phyloP scores from a whole-genome alignment of 768 basidiomycete species.

The Leccinum incarnatum region DNA sequence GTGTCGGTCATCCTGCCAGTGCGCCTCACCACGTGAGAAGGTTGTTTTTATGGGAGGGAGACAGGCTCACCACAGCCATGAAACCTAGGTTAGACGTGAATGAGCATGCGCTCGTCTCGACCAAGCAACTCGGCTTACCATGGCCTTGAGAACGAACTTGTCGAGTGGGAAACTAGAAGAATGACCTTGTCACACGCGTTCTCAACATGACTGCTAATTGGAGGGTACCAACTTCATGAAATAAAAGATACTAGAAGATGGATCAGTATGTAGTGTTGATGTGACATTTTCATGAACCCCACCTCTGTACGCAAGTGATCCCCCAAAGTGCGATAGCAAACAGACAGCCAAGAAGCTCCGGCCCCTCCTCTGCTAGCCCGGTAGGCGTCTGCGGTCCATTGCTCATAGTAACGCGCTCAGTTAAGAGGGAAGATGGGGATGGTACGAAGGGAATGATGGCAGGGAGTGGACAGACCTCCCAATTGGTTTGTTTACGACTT shows the following conservation, averaged over 20 bases:
- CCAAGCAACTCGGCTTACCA: constrained; percentile 5
- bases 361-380: constrained; percentile 7
- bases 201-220: neutral
- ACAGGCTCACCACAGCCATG: constrained; percentile 15
- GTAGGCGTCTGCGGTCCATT: neutral
- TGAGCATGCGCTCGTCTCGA: neutral
- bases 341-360: constrained; percentile 15
- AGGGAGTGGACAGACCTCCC: neutral
- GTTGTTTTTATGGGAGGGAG: neutral
- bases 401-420: neutral
- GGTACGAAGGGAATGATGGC: neutral
- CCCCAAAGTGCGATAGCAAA: constrained; percentile 25
- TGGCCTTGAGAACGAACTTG: neutral
- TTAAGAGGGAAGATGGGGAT: neutral
- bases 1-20: constrained; percentile 14
- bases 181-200: neutral
- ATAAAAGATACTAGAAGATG: constrained; percentile 12
- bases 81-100: constrained; percentile 6
- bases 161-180: constrained; percentile 10
- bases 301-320: constrained; percentile 24
- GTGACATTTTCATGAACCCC: constrained; percentile 1
- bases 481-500: neutral
- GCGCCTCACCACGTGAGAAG: neutral
- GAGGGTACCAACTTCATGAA: constrained; percentile 16
- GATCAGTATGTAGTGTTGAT: neutral